Percentiles rank a stretch among this genome's conserved stretches.
phyloP scores from a whole-genome alignment of 2,329 filamentous ascomycete species.

The Hysterium pulicare region DNA sequence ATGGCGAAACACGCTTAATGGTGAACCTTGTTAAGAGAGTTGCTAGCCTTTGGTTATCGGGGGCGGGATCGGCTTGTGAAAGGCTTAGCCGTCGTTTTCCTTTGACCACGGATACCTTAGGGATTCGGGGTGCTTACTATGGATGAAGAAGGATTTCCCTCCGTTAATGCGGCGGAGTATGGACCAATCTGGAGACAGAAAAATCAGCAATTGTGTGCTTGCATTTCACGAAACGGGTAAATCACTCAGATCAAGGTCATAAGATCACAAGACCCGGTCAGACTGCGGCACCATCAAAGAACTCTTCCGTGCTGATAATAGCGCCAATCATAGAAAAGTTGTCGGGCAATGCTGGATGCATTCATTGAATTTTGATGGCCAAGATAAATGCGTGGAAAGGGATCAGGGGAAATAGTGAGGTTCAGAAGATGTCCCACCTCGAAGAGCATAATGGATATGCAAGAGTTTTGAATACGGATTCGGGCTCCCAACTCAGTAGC shows the following conservation, averaged over 20 bases:
- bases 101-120: too few relatives aligned
- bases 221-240: constrained; percentile 16
- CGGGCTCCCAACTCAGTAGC: too few relatives aligned
- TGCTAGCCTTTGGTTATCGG: background rate
- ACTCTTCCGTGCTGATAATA: constrained; percentile 2
- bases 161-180: background rate
- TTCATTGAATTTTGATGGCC: too few relatives aligned
- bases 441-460: too few relatives aligned
- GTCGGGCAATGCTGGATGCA: too few relatives aligned
- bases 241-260: constrained; percentile 19
- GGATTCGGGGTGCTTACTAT: too few relatives aligned
- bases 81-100: too few relatives aligned
- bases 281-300: constrained; percentile 3
- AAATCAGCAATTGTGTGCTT: background rate
- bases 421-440: too few relatives aligned
- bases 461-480: too few relatives aligned
- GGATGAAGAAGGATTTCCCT: background rate
- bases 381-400: too few relatives aligned
- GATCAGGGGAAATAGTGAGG: too few relatives aligned
- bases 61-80: background rate
- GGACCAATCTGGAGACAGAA: background rate
- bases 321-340: constrained; percentile 2
- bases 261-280: constrained; percentile 30
- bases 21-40: background rate
- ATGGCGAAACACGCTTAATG: constrained; percentile 27